Conservation (phyloP, 1,139 yeast species). For the Magnusiomyces suaveolens region DNA sequence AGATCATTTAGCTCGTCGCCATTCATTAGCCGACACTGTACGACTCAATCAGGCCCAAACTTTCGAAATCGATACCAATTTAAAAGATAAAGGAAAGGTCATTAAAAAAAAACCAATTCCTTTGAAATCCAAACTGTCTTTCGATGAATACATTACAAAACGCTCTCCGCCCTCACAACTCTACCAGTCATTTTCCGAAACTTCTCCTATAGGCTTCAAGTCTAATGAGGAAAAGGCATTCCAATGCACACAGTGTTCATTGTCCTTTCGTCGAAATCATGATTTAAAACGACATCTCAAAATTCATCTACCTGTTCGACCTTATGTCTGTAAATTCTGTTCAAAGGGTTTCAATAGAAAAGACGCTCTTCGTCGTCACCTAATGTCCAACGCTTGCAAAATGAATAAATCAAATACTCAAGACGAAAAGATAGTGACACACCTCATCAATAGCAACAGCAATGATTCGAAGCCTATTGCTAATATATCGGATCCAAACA, state of each 20-base stretch:
- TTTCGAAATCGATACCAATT: background rate
- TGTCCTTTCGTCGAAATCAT: conserved; percentile 50
- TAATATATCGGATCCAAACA: background rate
- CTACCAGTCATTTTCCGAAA: background rate
- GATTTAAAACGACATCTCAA: conserved; percentile 60
- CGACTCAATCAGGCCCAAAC: background rate
- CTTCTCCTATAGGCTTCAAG: background rate
- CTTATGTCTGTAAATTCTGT: conserved; percentile 63
- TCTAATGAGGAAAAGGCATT: conserved; percentile 14
- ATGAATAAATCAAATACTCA: background rate
- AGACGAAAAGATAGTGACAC: background rate
- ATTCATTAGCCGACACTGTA: background rate
- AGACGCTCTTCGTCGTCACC: conserved; percentile 47
- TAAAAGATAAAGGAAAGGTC: background rate
- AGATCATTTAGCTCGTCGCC: background rate
- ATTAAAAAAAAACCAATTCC: background rate
- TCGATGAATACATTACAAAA: background rate
- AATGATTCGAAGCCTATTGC: background rate
- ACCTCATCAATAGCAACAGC: background rate
- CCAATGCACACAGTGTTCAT: conserved; percentile 26
- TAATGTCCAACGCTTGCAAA: conserved; percentile 13
- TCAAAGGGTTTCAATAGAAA: conserved; percentile 77
- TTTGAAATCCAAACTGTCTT: background rate
- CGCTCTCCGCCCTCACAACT: background rate
- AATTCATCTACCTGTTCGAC: conserved; percentile 42